Evolutionary conservation across 768 basidiomycete species (phyloP), one percentile per base, ranked within the genome.

Genomic region (Phylloporus sp.): DNA sequence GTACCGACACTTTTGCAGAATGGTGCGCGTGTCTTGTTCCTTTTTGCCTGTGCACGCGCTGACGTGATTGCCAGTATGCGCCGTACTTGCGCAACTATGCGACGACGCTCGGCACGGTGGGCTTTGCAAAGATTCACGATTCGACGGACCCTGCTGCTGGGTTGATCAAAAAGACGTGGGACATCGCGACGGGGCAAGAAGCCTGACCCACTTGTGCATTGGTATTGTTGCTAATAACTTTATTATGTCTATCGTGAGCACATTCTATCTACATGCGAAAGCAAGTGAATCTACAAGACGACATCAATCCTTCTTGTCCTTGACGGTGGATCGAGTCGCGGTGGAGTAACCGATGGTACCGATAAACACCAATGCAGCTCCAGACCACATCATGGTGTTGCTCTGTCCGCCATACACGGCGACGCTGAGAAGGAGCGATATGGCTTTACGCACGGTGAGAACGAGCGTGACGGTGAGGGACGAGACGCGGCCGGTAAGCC

Each of bases 1-100:
- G 91, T 93, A 87, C 56, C 73, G 86, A 49, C 89, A 95, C 56
- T 93, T 91, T 70, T 88, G 86, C 65, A 74, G 90, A 58, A 75
- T 69, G 64, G 91, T 92, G 44, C 53, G 88, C n/a, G n/a, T n/a
- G n/a, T n/a, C n/a, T 56, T 36, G 70, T 11, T 31, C 21, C 31
- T 20, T 6, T 20, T 5, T 36, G 8, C 3, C 14, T 48, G 15
- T 7, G 26, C 50, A 54, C 4, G 54, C 48, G 6, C 23, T 27
- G 37, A 43, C 37, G 9, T 23, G 5, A 15, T 5, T 42, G 26
- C 15, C 50, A 91, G 89, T 91, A 90, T 54, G 79, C 87, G 4
- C 84, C 87, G 0, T 88, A 90, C 62, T 66, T 91, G 43, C 80
- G 83, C 41, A 86, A 77, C 51, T 89, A 88, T 60, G 70, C 79